Conservation (phyloP, 148 eudicot species). For the Rhododendron ferrugineum region DNA sequence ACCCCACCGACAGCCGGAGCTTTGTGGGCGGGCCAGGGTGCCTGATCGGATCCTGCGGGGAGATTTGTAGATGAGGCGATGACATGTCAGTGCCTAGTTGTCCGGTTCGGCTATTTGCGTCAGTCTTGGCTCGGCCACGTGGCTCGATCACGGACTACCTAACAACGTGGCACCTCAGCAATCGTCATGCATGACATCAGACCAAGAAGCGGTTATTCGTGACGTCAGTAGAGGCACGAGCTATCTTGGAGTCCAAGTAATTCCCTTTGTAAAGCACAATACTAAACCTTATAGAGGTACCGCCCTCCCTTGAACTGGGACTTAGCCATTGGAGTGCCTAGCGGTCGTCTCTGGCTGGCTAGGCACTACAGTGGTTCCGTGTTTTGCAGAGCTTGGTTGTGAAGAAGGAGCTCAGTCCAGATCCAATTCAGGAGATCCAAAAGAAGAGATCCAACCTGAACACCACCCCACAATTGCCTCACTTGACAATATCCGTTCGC, state of each 20-base stretch:
- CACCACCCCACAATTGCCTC: neutral
- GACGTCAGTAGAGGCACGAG: neutral
- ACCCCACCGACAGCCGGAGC: neutral
- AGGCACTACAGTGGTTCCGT: neutral
- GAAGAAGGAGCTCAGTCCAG: neutral
- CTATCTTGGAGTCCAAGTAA: neutral
- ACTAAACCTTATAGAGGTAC: neutral
- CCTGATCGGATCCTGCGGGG: neutral
- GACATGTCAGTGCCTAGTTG: neutral
- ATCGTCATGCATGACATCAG: neutral
- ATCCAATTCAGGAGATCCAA: neutral
- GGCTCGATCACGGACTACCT: neutral
- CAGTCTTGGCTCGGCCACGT: neutral
- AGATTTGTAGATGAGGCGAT: neutral
- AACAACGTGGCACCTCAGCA: neutral
- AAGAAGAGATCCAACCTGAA: neutral
- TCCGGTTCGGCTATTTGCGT: neutral
- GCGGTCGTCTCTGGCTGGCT: neutral
- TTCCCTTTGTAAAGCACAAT: neutral
- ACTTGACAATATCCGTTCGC: neutral
- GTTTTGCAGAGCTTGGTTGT: neutral
- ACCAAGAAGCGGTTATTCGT: neutral
- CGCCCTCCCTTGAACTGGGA: neutral
- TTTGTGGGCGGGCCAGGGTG: neutral
- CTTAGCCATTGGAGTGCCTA: neutral